Conservation (phyloP, 1,284 basidiomycete species). For the Polyporus tsugae region DNA sequence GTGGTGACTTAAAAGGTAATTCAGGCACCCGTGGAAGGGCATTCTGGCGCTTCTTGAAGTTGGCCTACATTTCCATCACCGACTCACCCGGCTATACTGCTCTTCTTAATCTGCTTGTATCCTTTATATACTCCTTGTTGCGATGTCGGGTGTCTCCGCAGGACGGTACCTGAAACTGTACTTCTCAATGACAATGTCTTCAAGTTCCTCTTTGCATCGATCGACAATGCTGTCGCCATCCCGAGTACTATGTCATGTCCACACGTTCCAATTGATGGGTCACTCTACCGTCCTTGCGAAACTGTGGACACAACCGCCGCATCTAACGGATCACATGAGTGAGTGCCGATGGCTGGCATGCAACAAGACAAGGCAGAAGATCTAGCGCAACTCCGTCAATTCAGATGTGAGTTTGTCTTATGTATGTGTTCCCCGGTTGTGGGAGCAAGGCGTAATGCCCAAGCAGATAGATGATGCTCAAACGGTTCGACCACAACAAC, state of each 20-base stretch:
- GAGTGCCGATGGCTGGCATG: background rate
- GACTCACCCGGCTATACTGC: too few relatives aligned
- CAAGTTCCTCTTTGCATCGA: too few relatives aligned
- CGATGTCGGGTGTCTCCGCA: too few relatives aligned
- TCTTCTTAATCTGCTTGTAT: too few relatives aligned
- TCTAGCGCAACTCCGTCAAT: background rate
- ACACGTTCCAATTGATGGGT: background rate
- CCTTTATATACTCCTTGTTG: too few relatives aligned
- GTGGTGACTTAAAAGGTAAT: background rate
- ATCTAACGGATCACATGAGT: background rate
- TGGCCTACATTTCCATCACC: too few relatives aligned
- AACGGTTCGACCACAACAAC: background rate
- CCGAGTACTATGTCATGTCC: conserved; percentile 5
- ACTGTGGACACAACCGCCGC: background rate
- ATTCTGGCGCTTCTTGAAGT: too few relatives aligned
- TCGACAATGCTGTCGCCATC: background rate
- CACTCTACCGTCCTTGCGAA: conserved; percentile 2
- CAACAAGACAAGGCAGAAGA: background rate
- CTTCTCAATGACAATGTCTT: too few relatives aligned
- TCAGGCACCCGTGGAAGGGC: background rate
- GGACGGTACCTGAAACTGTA: too few relatives aligned
- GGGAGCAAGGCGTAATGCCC: background rate
- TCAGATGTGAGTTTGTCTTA: background rate
- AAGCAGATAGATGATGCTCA: background rate
- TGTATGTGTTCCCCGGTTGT: background rate